Evolutionary conservation across 176 grass and related monocot species (phyloP).

Genomic region (Tuctoria greenei): DNA sequence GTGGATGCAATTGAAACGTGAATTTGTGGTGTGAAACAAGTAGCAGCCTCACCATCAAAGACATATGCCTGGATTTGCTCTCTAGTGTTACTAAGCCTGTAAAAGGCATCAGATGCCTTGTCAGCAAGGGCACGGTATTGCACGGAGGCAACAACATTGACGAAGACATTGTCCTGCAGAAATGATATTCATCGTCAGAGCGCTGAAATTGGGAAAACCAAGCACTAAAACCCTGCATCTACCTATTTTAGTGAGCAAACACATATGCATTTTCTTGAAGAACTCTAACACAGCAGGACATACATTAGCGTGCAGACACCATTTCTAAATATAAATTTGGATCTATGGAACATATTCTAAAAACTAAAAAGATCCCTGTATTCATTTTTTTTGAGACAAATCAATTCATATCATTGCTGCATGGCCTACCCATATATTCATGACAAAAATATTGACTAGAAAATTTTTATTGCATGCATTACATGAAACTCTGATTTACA

Average conservation of each 20-base stretch:
- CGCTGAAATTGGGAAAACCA: not conserved
- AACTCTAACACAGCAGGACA: not conserved
- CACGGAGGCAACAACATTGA: constrained; percentile 86
- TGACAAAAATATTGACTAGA: not conserved
- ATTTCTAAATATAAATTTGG: not conserved
- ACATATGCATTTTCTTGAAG: not conserved
- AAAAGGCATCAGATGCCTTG: constrained; percentile 85
- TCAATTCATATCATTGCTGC: not conserved
- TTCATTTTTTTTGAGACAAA: not conserved
- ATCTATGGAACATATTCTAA: not conserved
- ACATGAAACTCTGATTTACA: not conserved
- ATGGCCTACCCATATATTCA: not conserved
- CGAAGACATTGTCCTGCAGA: constrained; percentile 93
- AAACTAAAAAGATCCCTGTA: not conserved
- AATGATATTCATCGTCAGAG: not conserved
- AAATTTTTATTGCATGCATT: not conserved
- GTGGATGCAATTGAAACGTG: not conserved
- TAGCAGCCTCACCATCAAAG: constrained; percentile 67
- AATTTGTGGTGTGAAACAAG: constrained; percentile 18
- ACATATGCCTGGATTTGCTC: constrained; percentile 93
- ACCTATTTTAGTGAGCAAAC: not conserved
- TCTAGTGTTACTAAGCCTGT: constrained; percentile 80
- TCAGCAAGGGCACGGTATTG: constrained; percentile 79
- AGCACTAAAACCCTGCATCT: not conserved
- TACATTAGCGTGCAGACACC: not conserved